These are phyloP conservation scores for Fraxinus latifolia DNA, from an alignment of 305 asterid species.

Conservation along the genomic window DNA sequence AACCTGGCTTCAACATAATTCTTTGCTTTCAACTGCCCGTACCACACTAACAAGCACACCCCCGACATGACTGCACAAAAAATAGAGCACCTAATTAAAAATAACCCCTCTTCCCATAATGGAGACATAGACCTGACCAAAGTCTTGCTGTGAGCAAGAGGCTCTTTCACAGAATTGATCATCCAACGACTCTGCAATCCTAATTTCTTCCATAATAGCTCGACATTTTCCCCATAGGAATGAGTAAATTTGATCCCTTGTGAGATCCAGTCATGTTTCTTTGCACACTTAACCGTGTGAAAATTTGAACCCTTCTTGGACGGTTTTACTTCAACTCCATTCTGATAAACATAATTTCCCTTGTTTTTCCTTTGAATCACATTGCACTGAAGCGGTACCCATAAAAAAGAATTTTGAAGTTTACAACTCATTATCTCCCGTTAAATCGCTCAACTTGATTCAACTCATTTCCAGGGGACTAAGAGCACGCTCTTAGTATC, in stretches of 20 bases:
- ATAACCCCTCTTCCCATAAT: constrained; percentile 84
- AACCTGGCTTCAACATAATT: constrained; percentile 67
- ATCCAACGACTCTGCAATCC: constrained; percentile 57
- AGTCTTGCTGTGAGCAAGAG: constrained; percentile 56
- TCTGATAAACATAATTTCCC: constrained; percentile 26
- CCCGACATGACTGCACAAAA: constrained; percentile 82
- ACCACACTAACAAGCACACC: constrained; percentile 77
- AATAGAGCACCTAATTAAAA: constrained; percentile 81
- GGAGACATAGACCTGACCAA: constrained; percentile 65
- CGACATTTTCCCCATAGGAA: constrained; percentile 59
- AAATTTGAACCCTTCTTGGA: constrained; percentile 36
- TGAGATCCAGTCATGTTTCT: constrained; percentile 66
- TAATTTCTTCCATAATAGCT: constrained; percentile 64
- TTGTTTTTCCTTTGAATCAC: constrained; percentile 36
- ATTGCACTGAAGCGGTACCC: constrained; percentile 54
- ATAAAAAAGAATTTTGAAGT: constrained; percentile 56
- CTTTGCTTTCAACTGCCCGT: constrained; percentile 78
- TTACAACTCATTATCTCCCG: constrained; percentile 49
- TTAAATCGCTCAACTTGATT: constrained; percentile 23
- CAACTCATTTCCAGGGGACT: constrained; percentile 73
- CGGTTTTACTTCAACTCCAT: constrained; percentile 35
- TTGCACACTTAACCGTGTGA: constrained; percentile 50
- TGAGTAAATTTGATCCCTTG: constrained; percentile 61
- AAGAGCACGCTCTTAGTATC: constrained; percentile 93
- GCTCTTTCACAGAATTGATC: constrained; percentile 66